These are phyloP conservation scores for Sclerotinia minor DNA, from an alignment of 2,329 filamentous ascomycete species.

Conservation along the genomic window DNA sequence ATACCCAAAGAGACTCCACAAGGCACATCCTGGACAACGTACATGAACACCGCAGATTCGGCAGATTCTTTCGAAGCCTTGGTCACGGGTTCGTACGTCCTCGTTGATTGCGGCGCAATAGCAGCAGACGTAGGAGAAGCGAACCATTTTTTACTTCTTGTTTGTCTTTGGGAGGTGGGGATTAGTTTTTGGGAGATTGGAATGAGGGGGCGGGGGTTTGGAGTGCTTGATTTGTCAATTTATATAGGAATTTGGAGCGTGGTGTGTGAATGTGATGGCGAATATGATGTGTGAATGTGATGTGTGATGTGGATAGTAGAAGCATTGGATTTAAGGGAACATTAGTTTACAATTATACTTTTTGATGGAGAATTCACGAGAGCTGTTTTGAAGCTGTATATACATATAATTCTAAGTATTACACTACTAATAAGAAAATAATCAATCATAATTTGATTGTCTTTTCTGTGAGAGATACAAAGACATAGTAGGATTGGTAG, in stretches of 20 bases:
- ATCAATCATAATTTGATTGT: too few species aligned
- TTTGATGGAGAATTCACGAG: too few species aligned
- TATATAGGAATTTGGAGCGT: neutral
- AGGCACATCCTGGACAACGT: neutral
- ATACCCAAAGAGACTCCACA: neutral
- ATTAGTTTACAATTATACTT: too few species aligned
- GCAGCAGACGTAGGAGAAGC: neutral
- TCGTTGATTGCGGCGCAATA: constrained; percentile 2
- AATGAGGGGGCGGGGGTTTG: neutral
- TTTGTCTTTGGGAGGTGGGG: neutral
- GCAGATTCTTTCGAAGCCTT: neutral
- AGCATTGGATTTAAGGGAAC: too few species aligned
- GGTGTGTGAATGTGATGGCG: neutral
- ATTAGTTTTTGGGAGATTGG: neutral
- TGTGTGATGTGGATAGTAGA: too few species aligned
- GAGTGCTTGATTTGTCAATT: neutral
- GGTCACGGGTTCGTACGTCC: neutral
- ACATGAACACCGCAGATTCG: neutral
- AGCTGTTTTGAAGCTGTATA: too few species aligned
- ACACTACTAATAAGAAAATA: too few species aligned
- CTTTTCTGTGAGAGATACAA: too few species aligned
- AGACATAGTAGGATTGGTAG: too few species aligned
- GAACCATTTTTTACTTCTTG: too few species aligned
- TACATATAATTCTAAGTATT: too few species aligned
- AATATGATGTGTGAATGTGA: too few species aligned